phyloP scores from a whole-genome alignment of 345 rosid species.

The Acer campestre region DNA sequence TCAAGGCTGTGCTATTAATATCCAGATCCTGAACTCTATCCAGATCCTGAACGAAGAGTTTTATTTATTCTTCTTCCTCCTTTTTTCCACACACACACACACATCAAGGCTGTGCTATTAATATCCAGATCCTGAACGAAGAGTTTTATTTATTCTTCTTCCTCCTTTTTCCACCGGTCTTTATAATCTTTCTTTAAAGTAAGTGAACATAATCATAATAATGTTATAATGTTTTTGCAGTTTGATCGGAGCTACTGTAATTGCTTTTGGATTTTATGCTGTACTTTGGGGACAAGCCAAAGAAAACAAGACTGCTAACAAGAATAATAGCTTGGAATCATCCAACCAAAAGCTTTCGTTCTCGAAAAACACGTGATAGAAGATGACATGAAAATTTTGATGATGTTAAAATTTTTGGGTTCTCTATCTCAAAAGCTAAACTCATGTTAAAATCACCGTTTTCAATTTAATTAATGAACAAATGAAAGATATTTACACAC shows the following conservation, averaged over 20 bases:
- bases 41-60: constrained; percentile 1
- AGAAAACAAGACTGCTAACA: constrained; percentile 11
- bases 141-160: background rate
- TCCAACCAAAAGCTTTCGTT: constrained; percentile 13
- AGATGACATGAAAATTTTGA: background rate
- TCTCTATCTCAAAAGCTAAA: too few species aligned
- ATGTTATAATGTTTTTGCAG: constrained; percentile 16
- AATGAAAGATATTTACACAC: too few species aligned
- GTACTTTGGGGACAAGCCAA: constrained; percentile 29
- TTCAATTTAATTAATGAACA: too few species aligned
- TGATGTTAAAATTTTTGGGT: too few species aligned
- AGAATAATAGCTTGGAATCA: constrained; percentile 13
- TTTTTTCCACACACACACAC: background rate
- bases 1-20: background rate
- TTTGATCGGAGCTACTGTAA: constrained; percentile 22
- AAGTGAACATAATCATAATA: background rate
- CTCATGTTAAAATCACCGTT: too few species aligned
- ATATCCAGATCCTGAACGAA: background rate
- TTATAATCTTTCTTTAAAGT: background rate
- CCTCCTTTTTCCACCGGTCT: background rate
- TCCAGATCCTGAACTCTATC: too few species aligned
- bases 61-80: background rate
- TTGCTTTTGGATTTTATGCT: constrained; percentile 27
- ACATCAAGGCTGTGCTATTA: background rate
- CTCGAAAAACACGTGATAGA: constrained; percentile 10